These are phyloP conservation scores for Amauroascus niger DNA, from an alignment of 2,329 filamentous ascomycete species.

Conservation along the genomic window DNA sequence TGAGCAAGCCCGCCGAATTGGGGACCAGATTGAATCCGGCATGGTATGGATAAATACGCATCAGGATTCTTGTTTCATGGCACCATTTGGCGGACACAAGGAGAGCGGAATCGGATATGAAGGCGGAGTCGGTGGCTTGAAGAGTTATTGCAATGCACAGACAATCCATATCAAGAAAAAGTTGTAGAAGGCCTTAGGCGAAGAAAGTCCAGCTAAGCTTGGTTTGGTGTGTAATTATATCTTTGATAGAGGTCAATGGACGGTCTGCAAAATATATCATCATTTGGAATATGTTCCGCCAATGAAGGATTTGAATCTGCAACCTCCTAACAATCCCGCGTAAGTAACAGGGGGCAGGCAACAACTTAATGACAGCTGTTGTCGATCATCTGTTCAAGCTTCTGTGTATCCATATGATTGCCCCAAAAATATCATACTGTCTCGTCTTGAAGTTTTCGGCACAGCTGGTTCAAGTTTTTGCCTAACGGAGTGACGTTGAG, in stretches of 20 bases:
- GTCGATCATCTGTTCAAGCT: no score
- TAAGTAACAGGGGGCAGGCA: no score
- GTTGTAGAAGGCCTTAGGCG: not conserved
- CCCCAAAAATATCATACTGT: no score
- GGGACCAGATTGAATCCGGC: slow-evolving; percentile 47
- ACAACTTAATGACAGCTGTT: not conserved
- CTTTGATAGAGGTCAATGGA: no score
- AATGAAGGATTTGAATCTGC: no score
- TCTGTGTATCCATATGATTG: no score
- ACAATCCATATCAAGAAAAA: slow-evolving; percentile 26
- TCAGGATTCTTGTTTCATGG: slow-evolving; percentile 23
- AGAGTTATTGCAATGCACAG: slow-evolving; percentile 34
- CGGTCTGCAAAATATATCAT: no score
- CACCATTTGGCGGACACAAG: slow-evolving; percentile 45
- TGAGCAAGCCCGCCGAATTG: slow-evolving; percentile 43
- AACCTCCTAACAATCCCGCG: no score
- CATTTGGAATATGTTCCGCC: no score
- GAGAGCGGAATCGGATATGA: slow-evolving; percentile 44
- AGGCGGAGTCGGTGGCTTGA: slow-evolving; percentile 35
- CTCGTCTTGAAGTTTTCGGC: no score
- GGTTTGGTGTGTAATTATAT: not conserved
- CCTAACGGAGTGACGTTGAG: no score
- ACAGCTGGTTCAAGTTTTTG: no score
- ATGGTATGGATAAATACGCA: slow-evolving; percentile 51
- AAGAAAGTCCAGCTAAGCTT: not conserved